Percentiles rank a stretch among this genome's conserved stretches.
These are phyloP conservation scores for Hemileccinum rubropunctum DNA, from an alignment of 768 basidiomycete genomes.

Conservation along the genomic window DNA sequence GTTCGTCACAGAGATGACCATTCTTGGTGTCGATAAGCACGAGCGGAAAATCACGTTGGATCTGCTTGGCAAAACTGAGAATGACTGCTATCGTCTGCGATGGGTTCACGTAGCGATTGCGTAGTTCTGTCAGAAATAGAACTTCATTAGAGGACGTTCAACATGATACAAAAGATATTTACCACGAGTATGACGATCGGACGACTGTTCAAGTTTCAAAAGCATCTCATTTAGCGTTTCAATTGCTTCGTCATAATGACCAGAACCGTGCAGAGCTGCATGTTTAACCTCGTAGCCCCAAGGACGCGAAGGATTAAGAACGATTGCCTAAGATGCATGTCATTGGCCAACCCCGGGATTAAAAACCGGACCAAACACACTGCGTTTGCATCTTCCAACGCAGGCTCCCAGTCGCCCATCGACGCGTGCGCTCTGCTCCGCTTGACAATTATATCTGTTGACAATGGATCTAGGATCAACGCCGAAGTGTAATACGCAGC, in stretches of 20 bases:
- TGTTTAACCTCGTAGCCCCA: slow-evolving; percentile 10
- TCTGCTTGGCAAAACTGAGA: background rate
- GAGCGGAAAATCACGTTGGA: slow-evolving; percentile 9
- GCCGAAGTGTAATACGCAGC: slow-evolving; percentile 6
- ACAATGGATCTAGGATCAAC: slow-evolving; percentile 4
- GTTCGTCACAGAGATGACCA: slow-evolving; percentile 15
- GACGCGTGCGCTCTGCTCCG: slow-evolving; percentile 6
- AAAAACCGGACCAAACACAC: slow-evolving; percentile 4
- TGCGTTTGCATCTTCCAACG: slow-evolving; percentile 7
- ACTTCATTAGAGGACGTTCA: background rate
- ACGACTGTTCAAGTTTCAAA: slow-evolving; percentile 1
- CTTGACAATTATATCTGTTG: slow-evolving; percentile 1
- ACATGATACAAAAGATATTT: background rate
- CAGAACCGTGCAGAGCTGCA: slow-evolving; percentile 11
- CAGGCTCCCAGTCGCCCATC: slow-evolving; percentile 1
- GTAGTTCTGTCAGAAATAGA: background rate
- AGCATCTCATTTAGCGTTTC: slow-evolving; percentile 5
- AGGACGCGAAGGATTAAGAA: slow-evolving; percentile 9
- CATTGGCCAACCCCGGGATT: background rate
- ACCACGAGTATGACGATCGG: slow-evolving; percentile 3
- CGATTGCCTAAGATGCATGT: slow-evolving; percentile 8
- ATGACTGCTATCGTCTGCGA: slow-evolving; percentile 5
- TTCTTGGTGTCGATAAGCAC: slow-evolving; percentile 13
- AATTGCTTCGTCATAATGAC: slow-evolving; percentile 18
- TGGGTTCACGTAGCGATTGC: slow-evolving; percentile 1